Conservation (phyloP, 2,329 filamentous ascomycete genomes). For the Arthrobotrys megalospora region DNA sequence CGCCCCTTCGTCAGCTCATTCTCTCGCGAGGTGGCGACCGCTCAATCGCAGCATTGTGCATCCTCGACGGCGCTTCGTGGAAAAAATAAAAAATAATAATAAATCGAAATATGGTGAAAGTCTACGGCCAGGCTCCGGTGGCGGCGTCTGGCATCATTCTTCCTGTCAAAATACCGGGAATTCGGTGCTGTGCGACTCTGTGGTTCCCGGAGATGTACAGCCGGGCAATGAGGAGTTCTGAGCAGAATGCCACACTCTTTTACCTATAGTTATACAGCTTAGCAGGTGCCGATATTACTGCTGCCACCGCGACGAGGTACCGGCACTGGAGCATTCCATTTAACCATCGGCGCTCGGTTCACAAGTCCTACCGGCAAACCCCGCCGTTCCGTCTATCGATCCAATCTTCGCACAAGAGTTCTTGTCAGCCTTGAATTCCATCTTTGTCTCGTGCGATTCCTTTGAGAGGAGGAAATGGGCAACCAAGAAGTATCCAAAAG, state of each 20-base stretch:
- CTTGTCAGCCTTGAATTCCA: constrained; percentile 6
- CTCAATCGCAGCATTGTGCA: background rate
- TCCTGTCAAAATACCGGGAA: constrained; percentile 3
- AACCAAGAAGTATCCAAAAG: background rate
- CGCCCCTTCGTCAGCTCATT: constrained; percentile 10
- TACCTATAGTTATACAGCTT: background rate
- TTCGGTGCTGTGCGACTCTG: constrained; percentile 13
- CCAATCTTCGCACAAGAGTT: background rate
- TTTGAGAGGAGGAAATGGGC: background rate
- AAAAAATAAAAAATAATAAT: constrained; percentile 10
- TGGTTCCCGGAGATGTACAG: constrained; percentile 4
- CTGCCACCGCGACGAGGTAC: background rate
- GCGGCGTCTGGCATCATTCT: background rate
- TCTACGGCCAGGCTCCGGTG: background rate
- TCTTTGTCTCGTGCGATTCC: background rate
- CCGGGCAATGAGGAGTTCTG: background rate
- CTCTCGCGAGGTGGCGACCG: constrained; percentile 3
- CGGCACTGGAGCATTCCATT: constrained; percentile 3
- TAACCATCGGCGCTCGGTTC: constrained; percentile 8
- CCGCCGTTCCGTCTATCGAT: constrained; percentile 2
- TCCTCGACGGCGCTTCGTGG: background rate
- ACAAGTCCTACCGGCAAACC: constrained; percentile 4
- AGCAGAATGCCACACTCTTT: constrained; percentile 17
- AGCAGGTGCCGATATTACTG: constrained; percentile 4
- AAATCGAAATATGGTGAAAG: constrained; percentile 3